Evolutionary conservation across 1,284 basidiomycete species (phyloP), one percentile per base, ranked within the genome.

Genomic region (Farysia itapuensis): DNA sequence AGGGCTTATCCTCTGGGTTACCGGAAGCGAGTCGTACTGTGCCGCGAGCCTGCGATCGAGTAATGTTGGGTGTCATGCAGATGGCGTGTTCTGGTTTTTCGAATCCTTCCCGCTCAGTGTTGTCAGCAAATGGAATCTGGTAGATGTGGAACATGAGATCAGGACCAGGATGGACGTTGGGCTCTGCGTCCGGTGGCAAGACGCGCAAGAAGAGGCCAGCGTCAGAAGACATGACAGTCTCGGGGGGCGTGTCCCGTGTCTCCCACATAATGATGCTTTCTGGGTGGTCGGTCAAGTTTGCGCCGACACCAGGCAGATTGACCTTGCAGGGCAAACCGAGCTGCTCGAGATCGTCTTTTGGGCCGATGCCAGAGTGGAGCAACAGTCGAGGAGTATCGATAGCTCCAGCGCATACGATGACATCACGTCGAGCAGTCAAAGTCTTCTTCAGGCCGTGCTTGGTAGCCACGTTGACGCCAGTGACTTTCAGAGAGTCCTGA

Each of bases 331-430:
- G 57, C 25, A 84, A 70, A 2, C 79, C 79, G 4, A 81, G 57
- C 19, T 53, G 67, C 26, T 77, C 69, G 4, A 84, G 70, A 5
- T 83, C 72, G 8, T 74, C 65, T 5, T 63, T 66, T 18, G 79
- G 71, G 12, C 82, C 82, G 21, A 84, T 80, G 3, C 82, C 82
- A 0, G 81, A 82, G 16, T 82, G 72, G 34, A 83, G 80, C 1
- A 83, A 72, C 11, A 84, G 74, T 32, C 82, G 77, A 1, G 81
- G 80, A 4, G 79, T 78, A 60, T 81, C 80, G 36, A 81, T 74
- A 3, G 75, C 75, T 26, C 75, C 75, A 5, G 74, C 75, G 28
- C 68, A 72, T 1, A 77, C 50, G 20, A 75, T 69, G 28, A 77
- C 70, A 45, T 77, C 75, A 14, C 52, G 43, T 2, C 64, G 54